Evolutionary conservation across 495 filamentous ascomycete genomes (phyloP), one percentile per base, ranked within the genome.

Genomic region (Podospora pseudopauciseta): DNA sequence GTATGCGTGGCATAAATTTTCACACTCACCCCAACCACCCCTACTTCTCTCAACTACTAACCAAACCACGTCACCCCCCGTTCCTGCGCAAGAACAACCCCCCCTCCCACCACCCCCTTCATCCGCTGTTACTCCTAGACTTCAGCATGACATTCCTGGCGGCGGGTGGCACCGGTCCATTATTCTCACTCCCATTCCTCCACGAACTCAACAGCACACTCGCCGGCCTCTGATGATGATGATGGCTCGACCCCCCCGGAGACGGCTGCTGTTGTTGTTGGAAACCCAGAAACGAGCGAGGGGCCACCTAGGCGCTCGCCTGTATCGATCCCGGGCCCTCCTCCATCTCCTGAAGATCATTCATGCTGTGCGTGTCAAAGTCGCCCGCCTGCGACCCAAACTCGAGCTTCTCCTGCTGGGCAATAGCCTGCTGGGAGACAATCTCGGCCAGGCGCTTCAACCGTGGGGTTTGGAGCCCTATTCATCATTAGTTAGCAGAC

Each of bases 381-480:
- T 81, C 81, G n/a, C 73, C 81, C 6, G 71, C 74, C 59, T 75
- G 53, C 27, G 75, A 73, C 60, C 71, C 73, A 23, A 63, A 82
- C 28, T 94, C 92, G 64, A 91, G 80, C 81, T 90, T 94, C 79
- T 96, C 92, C 78, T 96, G 92, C 75, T 97, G 92, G 63, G 92
- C 92, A 70, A 97, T 93, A 32, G 95, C 95, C 79, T 97, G 95
- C 55, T 92, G 91, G 44, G 92, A 95, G 34, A 99, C 96, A 74
- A 99, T 97, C 81, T 99, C 96, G 54, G 96, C 96, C 65, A 99
- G 84, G 58, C 96, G 88, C 81, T 97, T 96, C 66, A 99, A 79
- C 60, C 94, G 88, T 27, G 94, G 93, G 23, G 94, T 97, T 91
- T 97, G 96, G 60, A 99, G 86, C 93, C 95, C 92, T 89, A 64